These are phyloP conservation scores for Neoascochyta sp. DNA, from an alignment of 2,329 filamentous ascomycete genomes.

Conservation along the genomic window DNA sequence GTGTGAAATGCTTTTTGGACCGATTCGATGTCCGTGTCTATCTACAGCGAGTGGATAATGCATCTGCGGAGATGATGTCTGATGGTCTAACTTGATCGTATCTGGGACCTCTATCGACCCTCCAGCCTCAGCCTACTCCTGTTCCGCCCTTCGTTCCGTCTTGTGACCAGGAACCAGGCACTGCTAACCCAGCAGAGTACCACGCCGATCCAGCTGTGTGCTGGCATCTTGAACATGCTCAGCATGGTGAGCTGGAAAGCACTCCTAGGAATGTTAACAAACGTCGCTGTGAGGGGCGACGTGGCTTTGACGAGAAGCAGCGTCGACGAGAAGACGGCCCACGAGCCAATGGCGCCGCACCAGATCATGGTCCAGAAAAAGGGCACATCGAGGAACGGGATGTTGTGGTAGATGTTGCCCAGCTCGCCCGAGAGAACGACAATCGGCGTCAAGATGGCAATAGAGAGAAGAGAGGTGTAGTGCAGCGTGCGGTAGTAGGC, in stretches of 20 bases:
- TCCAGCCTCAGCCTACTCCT: constrained; percentile 33
- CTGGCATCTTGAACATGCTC: constrained; percentile 47
- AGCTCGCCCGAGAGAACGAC: constrained; percentile 51
- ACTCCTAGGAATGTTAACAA: constrained; percentile 48
- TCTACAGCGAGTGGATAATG: too few relatives aligned
- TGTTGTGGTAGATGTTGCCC: constrained; percentile 49
- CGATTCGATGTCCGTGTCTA: too few relatives aligned
- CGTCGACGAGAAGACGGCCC: constrained; percentile 49
- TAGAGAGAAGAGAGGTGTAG: constrained; percentile 50
- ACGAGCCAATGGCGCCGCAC: constrained; percentile 47
- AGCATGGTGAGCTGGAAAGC: constrained; percentile 50
- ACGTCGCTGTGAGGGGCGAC: constrained; percentile 49
- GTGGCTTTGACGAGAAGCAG: constrained; percentile 50
- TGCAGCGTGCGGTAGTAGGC: constrained; percentile 52
- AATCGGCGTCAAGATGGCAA: constrained; percentile 49
- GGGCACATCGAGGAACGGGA: constrained; percentile 53
- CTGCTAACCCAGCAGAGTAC: constrained; percentile 50
- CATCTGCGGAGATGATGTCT: too few relatives aligned
- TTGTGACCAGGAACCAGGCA: constrained; percentile 47
- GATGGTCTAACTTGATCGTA: too few relatives aligned
- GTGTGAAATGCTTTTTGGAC: too few relatives aligned
- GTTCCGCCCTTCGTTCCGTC: constrained; percentile 41
- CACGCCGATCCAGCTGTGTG: constrained; percentile 52
- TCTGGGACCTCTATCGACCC: too few relatives aligned
- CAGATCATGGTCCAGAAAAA: constrained; percentile 55